These are phyloP conservation scores for Nicotiana knightiana DNA, from an alignment of 257 asterid genomes.

Conservation along the genomic window DNA sequence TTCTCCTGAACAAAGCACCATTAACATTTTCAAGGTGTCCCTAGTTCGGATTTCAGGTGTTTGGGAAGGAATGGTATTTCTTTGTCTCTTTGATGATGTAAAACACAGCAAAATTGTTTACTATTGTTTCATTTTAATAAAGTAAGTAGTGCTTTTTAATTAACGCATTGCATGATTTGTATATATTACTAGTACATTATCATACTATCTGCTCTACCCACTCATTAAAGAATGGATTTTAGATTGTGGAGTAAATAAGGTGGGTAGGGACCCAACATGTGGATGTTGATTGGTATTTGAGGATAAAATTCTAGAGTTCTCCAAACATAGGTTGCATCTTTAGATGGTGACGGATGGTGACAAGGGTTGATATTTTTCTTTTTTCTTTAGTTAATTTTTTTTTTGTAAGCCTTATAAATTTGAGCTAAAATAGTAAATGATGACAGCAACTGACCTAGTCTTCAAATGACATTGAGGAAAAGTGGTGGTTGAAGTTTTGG, in stretches of 20 bases:
- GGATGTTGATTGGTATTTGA: conserved; percentile 4
- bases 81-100: neutral
- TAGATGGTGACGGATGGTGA: neutral
- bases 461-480: neutral
- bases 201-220: neutral
- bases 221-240: neutral
- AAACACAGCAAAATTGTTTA: neutral
- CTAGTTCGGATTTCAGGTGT: neutral
- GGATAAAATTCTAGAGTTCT: neutral
- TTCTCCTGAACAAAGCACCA: neutral
- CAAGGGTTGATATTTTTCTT: neutral
- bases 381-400: neutral
- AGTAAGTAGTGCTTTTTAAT: neutral
- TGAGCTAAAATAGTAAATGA: neutral
- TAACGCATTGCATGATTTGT: neutral
- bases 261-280: neutral
- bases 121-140: neutral
- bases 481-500: neutral
- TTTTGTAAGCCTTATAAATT: neutral
- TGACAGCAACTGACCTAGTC: neutral
- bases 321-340: neutral
- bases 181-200: neutral
- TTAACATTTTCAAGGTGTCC: neutral
- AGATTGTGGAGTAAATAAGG: neutral
- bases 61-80: neutral